Base-by-base conservation (phyloP, 495 filamentous ascomycete genomes). In the Trypethelium eluteriae region DNA sequence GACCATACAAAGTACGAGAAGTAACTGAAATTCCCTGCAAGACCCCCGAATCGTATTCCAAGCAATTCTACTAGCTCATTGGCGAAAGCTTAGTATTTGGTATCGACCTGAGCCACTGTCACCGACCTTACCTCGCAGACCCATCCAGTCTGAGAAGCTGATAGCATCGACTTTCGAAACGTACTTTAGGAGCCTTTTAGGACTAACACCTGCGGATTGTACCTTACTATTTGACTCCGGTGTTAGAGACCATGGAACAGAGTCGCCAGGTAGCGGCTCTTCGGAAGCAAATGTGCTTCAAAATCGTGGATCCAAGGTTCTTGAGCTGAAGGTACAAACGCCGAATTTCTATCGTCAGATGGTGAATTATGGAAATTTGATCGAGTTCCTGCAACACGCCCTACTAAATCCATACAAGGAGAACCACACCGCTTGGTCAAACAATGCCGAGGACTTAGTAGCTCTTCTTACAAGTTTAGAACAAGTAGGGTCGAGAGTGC, bases 11-110 rank as follows among this genome's bases (percentile, higher is more conserved):
- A 53, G 18, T 53, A 44, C 39, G 6, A 12, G 39, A 12, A 14
- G 49, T 6, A 14, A 18, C n/a, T 53, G 18, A 53, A 10, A 18
- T 53, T 53, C 16, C 16, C n/a, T 53, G 49, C 10, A 4, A 53
- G 49, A 14, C 49, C 49, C 49, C 4, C 9, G 49, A 53, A 53
- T 53, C 49, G 49, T 53, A 11, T 14, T 7, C 4, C 49, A 53
- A 53, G 49, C 49, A 53, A 25, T 53, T 53, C n/a, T 53, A n/a
- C 49, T 53, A 4, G n/a, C n/a, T 53, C n/a, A 53, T 25, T 4
- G 10, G 3, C 49, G 49, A 18, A 11, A 25, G n/a, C 49, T 53
- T 4, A 53, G 49, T 25, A 53, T 53, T 11, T 53, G 49, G 49
- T 25, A 11, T 53, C 9, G 49, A 53, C 49, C 49, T 9, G 49